Percentiles rank a stretch among this genome's conserved stretches.
Evolutionary conservation across 2,329 filamentous ascomycete genomes (phyloP).

Genomic region (Aspergillus ustus): DNA sequence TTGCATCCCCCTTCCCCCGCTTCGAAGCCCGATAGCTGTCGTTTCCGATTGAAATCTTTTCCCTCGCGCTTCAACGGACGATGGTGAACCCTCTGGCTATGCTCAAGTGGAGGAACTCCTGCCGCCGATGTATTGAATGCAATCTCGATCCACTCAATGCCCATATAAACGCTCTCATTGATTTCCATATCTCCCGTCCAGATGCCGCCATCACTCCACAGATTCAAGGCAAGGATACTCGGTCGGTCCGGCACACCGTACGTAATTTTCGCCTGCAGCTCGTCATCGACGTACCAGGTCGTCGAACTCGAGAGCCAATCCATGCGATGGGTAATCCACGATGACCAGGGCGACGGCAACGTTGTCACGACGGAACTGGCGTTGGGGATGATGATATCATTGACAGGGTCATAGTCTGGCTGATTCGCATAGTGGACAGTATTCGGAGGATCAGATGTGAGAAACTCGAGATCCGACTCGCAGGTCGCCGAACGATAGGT

Average conservation of each 20-base stretch:
- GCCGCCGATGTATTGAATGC: slow-evolving; percentile 41
- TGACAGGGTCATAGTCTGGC: slow-evolving; percentile 45
- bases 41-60: background rate
- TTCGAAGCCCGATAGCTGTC: background rate
- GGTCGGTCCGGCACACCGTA: slow-evolving; percentile 43
- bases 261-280: slow-evolving; percentile 35
- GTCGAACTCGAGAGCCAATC: slow-evolving; percentile 45
- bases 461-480: slow-evolving; percentile 60
- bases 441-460: slow-evolving; percentile 52
- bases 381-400: slow-evolving; percentile 39
- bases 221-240: slow-evolving; percentile 45
- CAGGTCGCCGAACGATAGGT: slow-evolving; percentile 53
- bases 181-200: slow-evolving; percentile 49
- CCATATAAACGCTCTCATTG: slow-evolving; percentile 43
- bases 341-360: slow-evolving; percentile 43
- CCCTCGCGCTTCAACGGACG: background rate
- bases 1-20: slow-evolving; percentile 1
- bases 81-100: slow-evolving; percentile 1
- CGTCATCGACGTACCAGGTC: slow-evolving; percentile 44
- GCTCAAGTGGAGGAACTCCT: background rate
- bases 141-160: slow-evolving; percentile 49
- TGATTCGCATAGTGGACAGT: slow-evolving; percentile 51
- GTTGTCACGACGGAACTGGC: slow-evolving; percentile 34
- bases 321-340: slow-evolving; percentile 46
- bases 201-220: slow-evolving; percentile 49